A percentile compares a stretch with the other conserved stretches of the same genome.
phyloP scores from a whole-genome alignment of 2,329 filamentous ascomycete genomes.

The Cladosporium colombiae region DNA sequence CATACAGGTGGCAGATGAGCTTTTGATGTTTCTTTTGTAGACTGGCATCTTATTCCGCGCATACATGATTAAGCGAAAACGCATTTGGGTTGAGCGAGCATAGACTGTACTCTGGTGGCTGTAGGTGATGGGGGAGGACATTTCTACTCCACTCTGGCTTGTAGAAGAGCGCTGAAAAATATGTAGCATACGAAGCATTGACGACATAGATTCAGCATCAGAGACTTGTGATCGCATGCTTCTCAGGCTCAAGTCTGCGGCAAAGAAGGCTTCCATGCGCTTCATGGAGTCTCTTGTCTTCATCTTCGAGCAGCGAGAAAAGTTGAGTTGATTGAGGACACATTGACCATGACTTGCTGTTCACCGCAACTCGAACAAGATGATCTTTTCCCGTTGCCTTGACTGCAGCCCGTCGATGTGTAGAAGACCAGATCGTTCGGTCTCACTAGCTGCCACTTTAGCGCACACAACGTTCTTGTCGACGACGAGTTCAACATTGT shows the following conservation, averaged over 20 bases:
- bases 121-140: neutral
- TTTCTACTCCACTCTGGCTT: neutral
- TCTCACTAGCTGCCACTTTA: conserved; percentile 17
- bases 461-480: conserved; percentile 21
- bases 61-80: neutral
- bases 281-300: too few relatives aligned
- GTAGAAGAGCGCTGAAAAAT: neutral
- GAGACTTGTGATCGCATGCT: neutral
- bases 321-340: too few relatives aligned
- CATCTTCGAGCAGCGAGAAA: too few relatives aligned
- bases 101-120: neutral
- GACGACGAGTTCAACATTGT: conserved; percentile 21
- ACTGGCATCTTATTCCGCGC: neutral
- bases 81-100: neutral
- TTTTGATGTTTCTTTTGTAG: neutral
- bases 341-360: too few relatives aligned
- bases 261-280: too few relatives aligned
- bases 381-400: too few relatives aligned
- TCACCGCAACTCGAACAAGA: too few relatives aligned
- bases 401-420: neutral
- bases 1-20: neutral
- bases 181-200: conserved; percentile 4
- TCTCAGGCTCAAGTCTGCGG: too few relatives aligned
- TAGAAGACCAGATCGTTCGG: neutral
- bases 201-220: neutral